Conservation (phyloP, 1,139 yeast genomes). For the Debaryomyces subglobosus region DNA sequence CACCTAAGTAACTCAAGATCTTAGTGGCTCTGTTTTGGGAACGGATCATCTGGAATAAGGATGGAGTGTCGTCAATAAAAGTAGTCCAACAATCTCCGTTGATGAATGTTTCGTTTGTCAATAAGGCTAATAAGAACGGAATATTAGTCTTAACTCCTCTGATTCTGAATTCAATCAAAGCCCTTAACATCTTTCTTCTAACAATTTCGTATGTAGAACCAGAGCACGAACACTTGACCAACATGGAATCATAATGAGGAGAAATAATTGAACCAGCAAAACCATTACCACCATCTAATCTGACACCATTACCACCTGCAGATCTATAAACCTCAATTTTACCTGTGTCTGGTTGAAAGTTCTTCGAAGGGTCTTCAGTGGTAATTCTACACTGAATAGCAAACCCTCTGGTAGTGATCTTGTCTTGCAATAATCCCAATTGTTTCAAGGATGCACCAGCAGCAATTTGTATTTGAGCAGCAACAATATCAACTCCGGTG, state of each 20-base stretch:
- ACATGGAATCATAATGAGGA: constrained; percentile 98
- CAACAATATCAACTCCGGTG: constrained; percentile 96
- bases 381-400: constrained; percentile 99
- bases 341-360: constrained; percentile 98
- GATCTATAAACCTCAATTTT: constrained; percentile 97
- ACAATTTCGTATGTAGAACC: constrained; percentile 97
- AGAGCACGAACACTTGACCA: constrained; percentile 95
- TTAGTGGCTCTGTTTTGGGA: constrained; percentile 98
- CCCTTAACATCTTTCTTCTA: constrained; percentile 95
- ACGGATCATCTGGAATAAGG: constrained; percentile 89
- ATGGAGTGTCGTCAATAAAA: constrained; percentile 96
- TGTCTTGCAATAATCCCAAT: constrained; percentile 89
- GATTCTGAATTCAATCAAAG: constrained; percentile 94
- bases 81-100: constrained; percentile 96
- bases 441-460: constrained; percentile 96
- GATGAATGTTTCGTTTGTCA: constrained; percentile 90
- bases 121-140: constrained; percentile 90
- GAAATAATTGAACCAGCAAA: constrained; percentile 98
- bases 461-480: constrained; percentile 98
- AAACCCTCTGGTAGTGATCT: constrained; percentile 93
- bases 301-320: constrained; percentile 99
- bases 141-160: constrained; percentile 99
- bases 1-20: constrained; percentile 85
- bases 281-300: constrained; percentile 99
- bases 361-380: constrained; percentile 95